Conservation (phyloP, 192 early-diverging fungal species). For the Podila horticola region DNA sequence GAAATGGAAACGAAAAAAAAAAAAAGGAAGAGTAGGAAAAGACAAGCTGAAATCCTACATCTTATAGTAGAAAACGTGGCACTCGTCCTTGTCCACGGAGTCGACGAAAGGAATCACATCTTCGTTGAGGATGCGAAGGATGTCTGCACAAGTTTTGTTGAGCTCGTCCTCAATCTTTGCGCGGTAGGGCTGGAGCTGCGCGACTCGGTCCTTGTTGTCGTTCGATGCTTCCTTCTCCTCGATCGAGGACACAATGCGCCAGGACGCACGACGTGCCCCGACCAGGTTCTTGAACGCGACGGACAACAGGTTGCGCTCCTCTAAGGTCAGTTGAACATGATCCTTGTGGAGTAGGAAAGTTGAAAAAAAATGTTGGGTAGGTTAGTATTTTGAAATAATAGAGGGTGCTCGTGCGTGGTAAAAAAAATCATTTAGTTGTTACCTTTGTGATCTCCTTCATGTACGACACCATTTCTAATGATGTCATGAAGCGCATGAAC, state of each 20-base stretch:
- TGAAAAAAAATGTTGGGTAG: background rate
- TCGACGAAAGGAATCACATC: slow-evolving; percentile 90
- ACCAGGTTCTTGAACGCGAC: slow-evolving; percentile 99
- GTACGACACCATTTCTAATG: slow-evolving; percentile 50
- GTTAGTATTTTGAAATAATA: slow-evolving; percentile 59
- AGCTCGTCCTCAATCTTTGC: slow-evolving; percentile 94
- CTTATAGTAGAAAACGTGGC: slow-evolving; percentile 99
- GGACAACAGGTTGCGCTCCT: slow-evolving; percentile 97
- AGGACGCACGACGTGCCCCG: slow-evolving; percentile 96
- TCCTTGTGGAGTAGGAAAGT: slow-evolving; percentile 51
- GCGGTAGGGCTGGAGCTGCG: slow-evolving; percentile 90
- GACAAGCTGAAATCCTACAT: slow-evolving; percentile 76
- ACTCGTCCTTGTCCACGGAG: slow-evolving; percentile 77
- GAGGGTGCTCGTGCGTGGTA: slow-evolving; percentile 84
- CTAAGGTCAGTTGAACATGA: slow-evolving; percentile 89
- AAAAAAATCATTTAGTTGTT: slow-evolving; percentile 57
- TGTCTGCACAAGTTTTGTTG: slow-evolving; percentile 91
- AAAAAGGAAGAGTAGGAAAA: too few species aligned
- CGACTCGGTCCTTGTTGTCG: slow-evolving; percentile 87
- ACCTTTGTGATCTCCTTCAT: slow-evolving; percentile 60
- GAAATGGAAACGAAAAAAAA: slow-evolving; percentile 63
- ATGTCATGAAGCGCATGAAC: background rate
- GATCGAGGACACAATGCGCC: slow-evolving; percentile 97
- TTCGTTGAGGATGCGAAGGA: slow-evolving; percentile 86
- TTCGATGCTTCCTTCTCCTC: slow-evolving; percentile 95